Evolutionary conservation across 73 alveolate species (phyloP), one percentile per base, ranked within the genome.

Genomic region (Tetrahymena borealis): DNA sequence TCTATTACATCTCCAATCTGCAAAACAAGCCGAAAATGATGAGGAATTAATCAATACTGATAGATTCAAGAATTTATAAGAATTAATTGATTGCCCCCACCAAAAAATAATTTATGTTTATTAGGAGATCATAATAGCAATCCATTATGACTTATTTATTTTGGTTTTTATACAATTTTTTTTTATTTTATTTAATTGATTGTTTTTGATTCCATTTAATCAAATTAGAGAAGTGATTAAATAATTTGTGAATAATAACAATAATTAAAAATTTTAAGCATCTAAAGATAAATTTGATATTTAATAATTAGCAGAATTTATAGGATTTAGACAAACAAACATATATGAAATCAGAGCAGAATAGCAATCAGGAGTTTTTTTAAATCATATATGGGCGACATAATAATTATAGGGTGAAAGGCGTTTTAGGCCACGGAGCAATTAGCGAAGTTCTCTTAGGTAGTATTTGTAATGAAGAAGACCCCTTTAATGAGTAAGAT

Each of bases 81-180:
- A 60, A 24, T n/a, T n/a, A n/a, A n/a, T n/a, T n/a, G n/a, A n/a
- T 60, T 16, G 85, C 85, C 85, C 85, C 85, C 85, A 60, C 85
- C 85, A 18, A 4, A 60, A 13, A 60, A 60, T 60, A 60, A 24
- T 35, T 60, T 24, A 60, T 60, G n/a, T n/a, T n/a, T n/a, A n/a
- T n/a, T 60, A 35, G 4, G 28, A 24, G 38, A 60, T 13, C 85
- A n/a, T n/a, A 3, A 18, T 1, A n/a, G 10, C 12, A 60, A 24
- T 60, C 31, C 10, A 60, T 60, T n/a, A n/a, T n/a, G n/a, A n/a
- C n/a, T 60, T 60, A 60, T 35, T 60, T 60, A 28, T 10, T 60
- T 5, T 20, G n/a, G 32, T 60, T 42, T 3, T 18, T 4, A 60
- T 60, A 0, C 16, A 60, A 24, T 60, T 10, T 60, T 2, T n/a